Base-by-base conservation (phyloP, 345 rosid genomes). In the Boechera stricta region DNA sequence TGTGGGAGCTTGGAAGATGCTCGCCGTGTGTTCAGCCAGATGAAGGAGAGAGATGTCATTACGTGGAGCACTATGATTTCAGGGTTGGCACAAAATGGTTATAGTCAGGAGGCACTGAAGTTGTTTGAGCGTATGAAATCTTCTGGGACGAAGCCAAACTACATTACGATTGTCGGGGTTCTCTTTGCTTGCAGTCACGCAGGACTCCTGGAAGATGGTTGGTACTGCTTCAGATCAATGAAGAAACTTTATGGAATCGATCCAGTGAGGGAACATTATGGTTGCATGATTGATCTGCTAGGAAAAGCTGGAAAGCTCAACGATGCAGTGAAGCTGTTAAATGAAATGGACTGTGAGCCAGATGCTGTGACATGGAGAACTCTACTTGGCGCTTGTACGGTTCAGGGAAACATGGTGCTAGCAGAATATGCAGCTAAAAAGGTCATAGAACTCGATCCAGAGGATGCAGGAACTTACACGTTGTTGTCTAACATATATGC, bases 41-140 rank as follows among this genome's bases (percentile, higher is more conserved):
- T 87, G 91, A 71, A 54, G 29, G 84, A 81, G 63, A 88, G 75
- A 80, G 91, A 88, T 78, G 93, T 91, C 60, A 79, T 91, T 64
- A 83, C 96, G 41, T 89, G 93, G 91, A 90, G 96, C 79, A 90
- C 93, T 16, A 86, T 90, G 91, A 87, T 90, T 76, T 80, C 89
- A 16, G 93, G 96, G 58, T 63, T 89, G 69, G 96, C 89, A 0
- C 91, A 91, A 57, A 89, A 91, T 16, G 96, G 96, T 44, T 82
- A 82, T 75, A 91, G 93, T 77, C 80, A 69, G 11, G 86, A 89
- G 73, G 93, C 96, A 4, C 24, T 89, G 62, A 64, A 73, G 49
- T 62, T 91, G 72, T 87, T 91, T 31, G 83, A 84, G 42, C 32
- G 49, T 12, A 91, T 89, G 92, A 86, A 81, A 81, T 64, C 16